Conservation (phyloP, 495 filamentous ascomycete species). For the Sabuloglossum arenarium region DNA sequence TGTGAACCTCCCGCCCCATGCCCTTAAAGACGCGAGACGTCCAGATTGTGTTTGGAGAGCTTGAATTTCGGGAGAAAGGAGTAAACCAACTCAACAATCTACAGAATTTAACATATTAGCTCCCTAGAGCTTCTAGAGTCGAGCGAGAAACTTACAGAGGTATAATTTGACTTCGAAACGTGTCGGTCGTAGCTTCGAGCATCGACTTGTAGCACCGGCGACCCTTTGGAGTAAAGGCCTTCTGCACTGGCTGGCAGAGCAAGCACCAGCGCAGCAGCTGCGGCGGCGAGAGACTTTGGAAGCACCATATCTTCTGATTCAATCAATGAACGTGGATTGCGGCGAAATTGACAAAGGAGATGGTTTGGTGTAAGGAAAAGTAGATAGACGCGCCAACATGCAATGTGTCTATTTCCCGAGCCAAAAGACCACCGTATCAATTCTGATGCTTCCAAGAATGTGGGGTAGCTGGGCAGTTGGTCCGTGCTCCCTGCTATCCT, state of each 20-base stretch:
- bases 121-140: background rate
- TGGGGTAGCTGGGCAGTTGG: background rate
- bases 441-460: background rate
- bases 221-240: slow-evolving; percentile 67
- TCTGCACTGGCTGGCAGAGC: slow-evolving; percentile 42
- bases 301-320: slow-evolving; percentile 13
- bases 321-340: slow-evolving; percentile 10
- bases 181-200: slow-evolving; percentile 65
- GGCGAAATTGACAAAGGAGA: background rate
- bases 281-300: slow-evolving; percentile 12
- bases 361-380: background rate
- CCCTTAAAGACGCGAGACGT: slow-evolving; percentile 17
- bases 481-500: background rate
- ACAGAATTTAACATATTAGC: background rate
- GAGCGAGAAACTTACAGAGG: slow-evolving; percentile 42
- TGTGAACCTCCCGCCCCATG: background rate
- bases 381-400: background rate
- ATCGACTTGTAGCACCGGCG: slow-evolving; percentile 70
- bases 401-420: background rate
- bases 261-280: slow-evolving; percentile 29
- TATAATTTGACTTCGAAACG: slow-evolving; percentile 76
- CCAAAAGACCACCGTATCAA: slow-evolving; percentile 1
- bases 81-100: background rate
- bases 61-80: slow-evolving; percentile 4
- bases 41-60: slow-evolving; percentile 1